Base-by-base conservation (phyloP, 148 eudicot genomes). In the Diospyros kaki region DNA sequence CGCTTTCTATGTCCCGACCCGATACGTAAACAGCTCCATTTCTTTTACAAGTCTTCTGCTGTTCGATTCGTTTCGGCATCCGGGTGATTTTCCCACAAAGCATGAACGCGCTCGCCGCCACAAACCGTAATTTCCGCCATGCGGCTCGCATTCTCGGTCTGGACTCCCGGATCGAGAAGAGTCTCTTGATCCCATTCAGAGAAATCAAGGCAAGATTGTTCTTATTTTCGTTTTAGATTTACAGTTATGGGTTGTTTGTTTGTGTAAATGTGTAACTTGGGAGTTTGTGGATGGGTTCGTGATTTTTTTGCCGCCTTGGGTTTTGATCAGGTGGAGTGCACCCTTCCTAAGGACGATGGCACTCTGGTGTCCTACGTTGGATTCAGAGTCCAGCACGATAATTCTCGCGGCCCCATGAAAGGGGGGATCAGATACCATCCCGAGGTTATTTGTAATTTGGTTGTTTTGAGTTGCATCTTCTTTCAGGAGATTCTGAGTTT, bases 61-160 rank as follows among this genome's bases (percentile, higher is more conserved):
- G n/a, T 58, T 58, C 58, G 65, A 58, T 43, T 3, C 50, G n/a
- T 64, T 64, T 73, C 50, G 7, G 9, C 40, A 62, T 73, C 60
- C 64, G 69, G 69, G 51, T 64, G 55, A 6, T 9, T 14, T 41
- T 50, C 44, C 2, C 43, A 60, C 54, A 76, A 10, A 63, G 66
- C 53, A 89, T 89, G 92, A 89, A 87, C 75, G 90, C 92, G 62
- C 88, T 86, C 0, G 88, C 92, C 5, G 90, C 92, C 64, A 89
- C 92, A 63, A 89, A 75, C 68, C 76, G 90, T 39, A 89, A 89
- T 60, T 89, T 89, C 28, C 81, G 83, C 11, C 83, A 68, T 2
- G 92, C 92, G 18, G 80, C 90, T 79, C 82, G 86, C 61, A 78
- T 89, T 71, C 86, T 89, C 11, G 86, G 84, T 0, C 75, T 89